Base-by-base conservation (phyloP, 1,284 basidiomycete genomes). In the Naganishia cerealis region DNA sequence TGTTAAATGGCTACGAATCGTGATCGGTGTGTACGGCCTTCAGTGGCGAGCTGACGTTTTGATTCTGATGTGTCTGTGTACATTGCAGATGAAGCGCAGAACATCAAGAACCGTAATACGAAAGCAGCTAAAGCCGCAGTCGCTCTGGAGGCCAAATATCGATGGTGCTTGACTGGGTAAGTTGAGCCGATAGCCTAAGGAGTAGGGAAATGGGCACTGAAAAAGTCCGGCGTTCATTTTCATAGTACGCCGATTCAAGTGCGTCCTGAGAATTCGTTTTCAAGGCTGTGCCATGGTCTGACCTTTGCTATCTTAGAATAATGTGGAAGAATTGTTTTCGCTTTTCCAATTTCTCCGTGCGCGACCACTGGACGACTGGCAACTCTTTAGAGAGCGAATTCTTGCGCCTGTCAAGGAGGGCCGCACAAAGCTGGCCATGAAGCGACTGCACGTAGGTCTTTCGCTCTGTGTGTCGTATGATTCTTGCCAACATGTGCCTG, bases 51-150 rank as follows among this genome's bases (percentile, higher is more conserved):
- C 33, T 40, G 38, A 33, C 38, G n/a, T 46, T 12, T 5, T 24
- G 53, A 29, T 26, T 4, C 57, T 55, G 53, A 68, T 15, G 16
- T 13, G 6, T 39, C n/a, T n/a, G 16, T 42, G 1, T 8, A 13
- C 5, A 29, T 10, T 18, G n/a, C 67, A 92, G 94, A 97, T 75
- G 95, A 99, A 78, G 95, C 95, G 0, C 95, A 99, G 76, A 94
- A 91, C 75, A 98, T 99, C 83, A 98, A 98, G 85, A 96, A 97
- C 75, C 84, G 87, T 68, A 89, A 85, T 40, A 92, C 94, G 0
- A 91, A 93, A 77, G 85, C 86, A 38, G 88, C 91, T 0, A 83
- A 88, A 52, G 93, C 92, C 0, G 94, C 93, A 70, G 91, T 87
- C 69, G 89, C 85, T 0, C 83, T 99, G 12, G 81, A 87, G 43